Conservation (phyloP, 1,284 basidiomycete species). For the Cryptococcus deneoformans region DNA sequence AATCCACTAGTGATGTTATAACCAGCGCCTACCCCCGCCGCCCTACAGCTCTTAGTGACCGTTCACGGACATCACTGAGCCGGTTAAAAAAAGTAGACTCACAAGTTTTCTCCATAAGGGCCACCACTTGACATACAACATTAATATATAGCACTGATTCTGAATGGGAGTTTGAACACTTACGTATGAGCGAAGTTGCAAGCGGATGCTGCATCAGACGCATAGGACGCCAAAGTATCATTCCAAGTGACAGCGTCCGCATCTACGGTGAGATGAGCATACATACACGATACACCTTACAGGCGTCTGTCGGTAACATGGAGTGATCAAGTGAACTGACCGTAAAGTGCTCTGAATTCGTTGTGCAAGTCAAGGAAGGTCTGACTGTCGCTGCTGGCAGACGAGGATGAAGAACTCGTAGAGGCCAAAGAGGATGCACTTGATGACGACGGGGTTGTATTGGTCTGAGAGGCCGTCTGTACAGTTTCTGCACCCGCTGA, state of each 20-base stretch:
- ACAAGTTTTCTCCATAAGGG: constrained; percentile 30
- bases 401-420: no score
- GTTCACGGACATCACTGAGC: no score
- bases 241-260: constrained; percentile 24
- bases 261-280: constrained; percentile 5
- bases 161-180: background rate
- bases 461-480: no score
- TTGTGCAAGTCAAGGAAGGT: constrained; percentile 34
- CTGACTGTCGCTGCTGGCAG: background rate
- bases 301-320: background rate
- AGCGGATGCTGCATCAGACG: constrained; percentile 12
- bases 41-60: constrained; percentile 9
- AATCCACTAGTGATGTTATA: constrained; percentile 26
- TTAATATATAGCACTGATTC: background rate
- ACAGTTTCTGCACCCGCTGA: no score
- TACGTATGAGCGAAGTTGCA: constrained; percentile 28
- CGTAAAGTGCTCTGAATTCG: constrained; percentile 32
- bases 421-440: no score
- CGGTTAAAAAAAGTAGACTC: background rate
- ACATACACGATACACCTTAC: background rate
- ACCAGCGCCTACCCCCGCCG: constrained; percentile 28
- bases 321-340: constrained; percentile 8
- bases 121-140: constrained; percentile 9
- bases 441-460: no score
- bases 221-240: constrained; percentile 18